A percentile compares a stretch with the other conserved stretches of the same genome.
Conservation (phyloP, 75 land plant genomes). For the Selaginella tamariscina region DNA sequence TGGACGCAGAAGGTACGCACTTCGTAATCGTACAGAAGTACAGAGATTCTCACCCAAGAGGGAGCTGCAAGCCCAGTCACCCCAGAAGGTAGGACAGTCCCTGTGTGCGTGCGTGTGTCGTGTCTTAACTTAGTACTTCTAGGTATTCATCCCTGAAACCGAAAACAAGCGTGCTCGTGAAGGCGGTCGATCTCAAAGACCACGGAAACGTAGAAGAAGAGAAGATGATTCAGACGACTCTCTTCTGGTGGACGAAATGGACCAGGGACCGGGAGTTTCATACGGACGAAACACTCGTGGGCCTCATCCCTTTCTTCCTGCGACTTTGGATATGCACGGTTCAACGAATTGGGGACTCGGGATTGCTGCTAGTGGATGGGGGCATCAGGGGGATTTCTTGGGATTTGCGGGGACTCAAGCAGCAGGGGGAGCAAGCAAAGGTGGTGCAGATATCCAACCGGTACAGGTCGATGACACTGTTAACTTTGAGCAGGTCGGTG, state of each 20-base stretch:
- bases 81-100: too few relatives aligned
- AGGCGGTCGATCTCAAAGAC: conserved; percentile 50
- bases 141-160: conserved; percentile 35
- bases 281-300: conserved; percentile 54
- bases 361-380: conserved; percentile 81
- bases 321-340: conserved; percentile 70
- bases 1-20: conserved; percentile 80
- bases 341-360: conserved; percentile 69
- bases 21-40: conserved; percentile 74
- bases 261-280: conserved; percentile 51
- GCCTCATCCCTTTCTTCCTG: conserved; percentile 64
- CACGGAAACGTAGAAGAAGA: conserved; percentile 67
- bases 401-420: conserved; percentile 58
- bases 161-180: conserved; percentile 62
- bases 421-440: conserved; percentile 92
- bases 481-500: conserved; percentile 88
- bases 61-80: conserved; percentile 35
- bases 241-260: conserved; percentile 94
- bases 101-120: too few relatives aligned
- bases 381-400: conserved; percentile 52
- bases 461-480: conserved; percentile 86
- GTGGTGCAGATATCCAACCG: conserved; percentile 97
- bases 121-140: too few relatives aligned
- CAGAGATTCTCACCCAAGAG: conserved; percentile 60
- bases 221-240: conserved; percentile 94